phyloP scores from a whole-genome alignment of 2,329 filamentous ascomycete species.

The Xylariales sp. region DNA sequence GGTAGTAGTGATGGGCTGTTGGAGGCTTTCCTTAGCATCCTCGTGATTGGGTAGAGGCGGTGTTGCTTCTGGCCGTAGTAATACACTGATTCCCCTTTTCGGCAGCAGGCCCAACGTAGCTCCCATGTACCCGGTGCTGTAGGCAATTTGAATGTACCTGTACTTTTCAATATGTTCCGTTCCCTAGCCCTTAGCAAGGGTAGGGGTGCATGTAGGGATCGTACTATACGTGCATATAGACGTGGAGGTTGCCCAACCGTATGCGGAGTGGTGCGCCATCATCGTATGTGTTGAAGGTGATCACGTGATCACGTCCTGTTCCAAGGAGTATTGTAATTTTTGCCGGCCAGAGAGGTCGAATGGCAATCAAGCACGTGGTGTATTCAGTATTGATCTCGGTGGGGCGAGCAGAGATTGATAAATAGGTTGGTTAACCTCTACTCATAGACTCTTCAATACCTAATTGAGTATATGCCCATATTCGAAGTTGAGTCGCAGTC shows the following conservation, averaged over 20 bases:
- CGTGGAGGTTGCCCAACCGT: slow-evolving; percentile 39
- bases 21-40: slow-evolving; percentile 39
- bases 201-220: slow-evolving; percentile 38
- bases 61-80: slow-evolving; percentile 43
- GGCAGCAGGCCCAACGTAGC: slow-evolving; percentile 39
- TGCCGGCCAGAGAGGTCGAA: slow-evolving; percentile 23
- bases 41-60: slow-evolving; percentile 42
- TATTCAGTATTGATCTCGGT: slow-evolving; percentile 5
- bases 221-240: slow-evolving; percentile 39
- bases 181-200: slow-evolving; percentile 23
- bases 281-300: slow-evolving; percentile 40
- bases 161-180: slow-evolving; percentile 29
- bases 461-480: slow-evolving; percentile 7
- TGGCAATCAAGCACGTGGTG: slow-evolving; percentile 26
- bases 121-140: slow-evolving; percentile 42
- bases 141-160: slow-evolving; percentile 42
- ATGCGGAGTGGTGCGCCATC: slow-evolving; percentile 37
- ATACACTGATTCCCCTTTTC: slow-evolving; percentile 46
- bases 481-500: slow-evolving; percentile 9
- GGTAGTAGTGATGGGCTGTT: slow-evolving; percentile 35
- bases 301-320: slow-evolving; percentile 51
- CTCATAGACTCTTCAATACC: slow-evolving; percentile 19
- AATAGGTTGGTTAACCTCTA: slow-evolving; percentile 3
- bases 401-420: slow-evolving; percentile 16
- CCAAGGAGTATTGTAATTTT: slow-evolving; percentile 29